Conservation (phyloP, 495 filamentous ascomycete species). For the Penicillium paxilli region DNA sequence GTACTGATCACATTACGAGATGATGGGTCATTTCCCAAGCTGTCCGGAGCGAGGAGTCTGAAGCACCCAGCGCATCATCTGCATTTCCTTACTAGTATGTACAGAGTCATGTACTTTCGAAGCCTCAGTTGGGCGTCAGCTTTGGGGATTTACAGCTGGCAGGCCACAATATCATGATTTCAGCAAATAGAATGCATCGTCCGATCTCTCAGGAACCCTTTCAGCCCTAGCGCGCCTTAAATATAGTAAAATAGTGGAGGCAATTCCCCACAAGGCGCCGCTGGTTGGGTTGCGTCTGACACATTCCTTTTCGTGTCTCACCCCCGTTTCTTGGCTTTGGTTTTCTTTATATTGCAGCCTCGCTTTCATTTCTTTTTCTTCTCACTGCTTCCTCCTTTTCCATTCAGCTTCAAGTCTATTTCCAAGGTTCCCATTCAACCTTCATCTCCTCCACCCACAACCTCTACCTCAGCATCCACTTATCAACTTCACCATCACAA, state of each 20-base stretch:
- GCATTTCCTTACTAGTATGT: background rate
- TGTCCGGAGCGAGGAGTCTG: too few species aligned
- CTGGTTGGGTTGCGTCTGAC: conserved; percentile 2
- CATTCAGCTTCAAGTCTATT: background rate
- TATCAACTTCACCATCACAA: background rate
- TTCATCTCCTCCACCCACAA: background rate
- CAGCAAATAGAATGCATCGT: background rate
- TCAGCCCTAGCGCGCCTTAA: conserved; percentile 1
- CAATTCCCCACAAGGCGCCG: background rate
- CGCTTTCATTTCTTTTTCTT: background rate
- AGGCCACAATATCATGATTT: background rate
- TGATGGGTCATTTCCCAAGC: background rate
- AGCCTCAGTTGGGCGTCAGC: background rate
- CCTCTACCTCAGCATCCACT: background rate
- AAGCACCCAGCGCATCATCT: too few species aligned
- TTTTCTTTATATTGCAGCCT: conserved; percentile 1
- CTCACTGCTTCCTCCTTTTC: background rate
- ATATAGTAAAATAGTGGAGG: background rate
- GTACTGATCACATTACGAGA: background rate
- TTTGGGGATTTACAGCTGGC: background rate
- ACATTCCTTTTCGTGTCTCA: background rate
- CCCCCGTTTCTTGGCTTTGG: background rate
- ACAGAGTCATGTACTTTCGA: background rate
- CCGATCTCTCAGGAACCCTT: background rate
- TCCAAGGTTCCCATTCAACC: too few species aligned